A percentile compares a stretch with the other conserved stretches of the same genome.
phyloP scores from a whole-genome alignment of 441 rosid species.

The Macaranga tanarius region DNA sequence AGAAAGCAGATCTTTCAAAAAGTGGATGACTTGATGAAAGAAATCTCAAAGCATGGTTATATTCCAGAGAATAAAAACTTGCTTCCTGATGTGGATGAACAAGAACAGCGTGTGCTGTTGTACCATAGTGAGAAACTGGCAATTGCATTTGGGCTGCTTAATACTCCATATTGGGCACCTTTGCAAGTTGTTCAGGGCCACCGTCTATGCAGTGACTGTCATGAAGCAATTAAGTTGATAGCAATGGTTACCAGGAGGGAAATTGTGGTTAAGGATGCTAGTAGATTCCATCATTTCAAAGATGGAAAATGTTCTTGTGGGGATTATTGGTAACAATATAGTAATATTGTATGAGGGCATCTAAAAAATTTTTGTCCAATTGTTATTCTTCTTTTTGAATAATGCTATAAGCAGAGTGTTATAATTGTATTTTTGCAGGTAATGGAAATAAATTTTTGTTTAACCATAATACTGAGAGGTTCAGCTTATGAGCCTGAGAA shows the following conservation, averaged over 20 bases:
- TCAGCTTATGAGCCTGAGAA: background rate
- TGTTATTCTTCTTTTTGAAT: background rate
- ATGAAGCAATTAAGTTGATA: slow-evolving; percentile 63
- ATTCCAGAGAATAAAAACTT: slow-evolving; percentile 42
- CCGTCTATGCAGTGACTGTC: slow-evolving; percentile 81
- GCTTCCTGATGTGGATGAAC: slow-evolving; percentile 79
- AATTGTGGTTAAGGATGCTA: slow-evolving; percentile 78
- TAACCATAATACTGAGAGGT: background rate
- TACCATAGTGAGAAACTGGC: slow-evolving; percentile 89
- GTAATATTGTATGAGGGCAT: background rate
- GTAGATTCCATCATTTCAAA: slow-evolving; percentile 79
- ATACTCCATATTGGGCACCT: slow-evolving; percentile 48
- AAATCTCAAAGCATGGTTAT: slow-evolving; percentile 59
- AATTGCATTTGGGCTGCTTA: slow-evolving; percentile 70
- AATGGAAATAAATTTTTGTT: background rate
- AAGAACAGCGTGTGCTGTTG: slow-evolving; percentile 38
- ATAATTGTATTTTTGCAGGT: slow-evolving; percentile 1
- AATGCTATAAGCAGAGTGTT: background rate
- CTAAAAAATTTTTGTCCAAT: background rate
- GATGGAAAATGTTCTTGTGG: slow-evolving; percentile 85
- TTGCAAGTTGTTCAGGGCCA: slow-evolving; percentile 86
- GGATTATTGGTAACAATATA: slow-evolving; percentile 72
- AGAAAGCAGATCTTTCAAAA: slow-evolving; percentile 58
- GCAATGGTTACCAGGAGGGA: slow-evolving; percentile 51
- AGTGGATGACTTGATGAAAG: slow-evolving; percentile 63